phyloP scores from a whole-genome alignment of 1,284 basidiomycete species.

The Entoloma clypeatum region DNA sequence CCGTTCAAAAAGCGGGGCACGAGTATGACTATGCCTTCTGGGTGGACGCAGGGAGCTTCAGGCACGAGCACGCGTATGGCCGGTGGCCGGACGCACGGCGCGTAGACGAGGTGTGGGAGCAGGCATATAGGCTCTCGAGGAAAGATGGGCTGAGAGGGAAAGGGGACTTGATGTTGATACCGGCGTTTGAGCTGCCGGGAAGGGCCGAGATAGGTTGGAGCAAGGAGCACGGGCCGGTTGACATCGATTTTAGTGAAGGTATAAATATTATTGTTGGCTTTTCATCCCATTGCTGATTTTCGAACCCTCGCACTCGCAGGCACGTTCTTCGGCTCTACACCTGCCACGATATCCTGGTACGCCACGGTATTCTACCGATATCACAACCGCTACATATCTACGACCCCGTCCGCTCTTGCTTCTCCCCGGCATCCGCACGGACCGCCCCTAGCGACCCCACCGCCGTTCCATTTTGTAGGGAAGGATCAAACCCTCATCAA shows the following conservation, averaged over 20 bases:
- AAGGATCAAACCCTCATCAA: slow-evolving; percentile 54
- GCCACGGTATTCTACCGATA: slow-evolving; percentile 42
- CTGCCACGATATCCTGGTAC: slow-evolving; percentile 41
- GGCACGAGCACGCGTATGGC: slow-evolving; percentile 35
- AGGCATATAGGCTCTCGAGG: slow-evolving; percentile 26
- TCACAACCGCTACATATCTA: slow-evolving; percentile 41
- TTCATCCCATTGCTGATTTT: neutral
- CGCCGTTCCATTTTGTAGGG: slow-evolving; percentile 43
- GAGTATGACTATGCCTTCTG: slow-evolving; percentile 50
- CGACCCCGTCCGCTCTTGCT: slow-evolving; percentile 1
- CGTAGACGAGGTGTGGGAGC: slow-evolving; percentile 38
- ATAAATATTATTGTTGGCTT: slow-evolving; percentile 13
- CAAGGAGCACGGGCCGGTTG: slow-evolving; percentile 44
- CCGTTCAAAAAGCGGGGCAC: slow-evolving; percentile 26
- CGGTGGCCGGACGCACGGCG: slow-evolving; percentile 42
- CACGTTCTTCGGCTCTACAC: slow-evolving; percentile 53
- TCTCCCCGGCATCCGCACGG: slow-evolving; percentile 1
- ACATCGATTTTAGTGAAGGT: slow-evolving; percentile 49
- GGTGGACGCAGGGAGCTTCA: slow-evolving; percentile 50
- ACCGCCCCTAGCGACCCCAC: slow-evolving; percentile 17
- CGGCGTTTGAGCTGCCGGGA: slow-evolving; percentile 33
- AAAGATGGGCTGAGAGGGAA: slow-evolving; percentile 11
- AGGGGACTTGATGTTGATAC: slow-evolving; percentile 44
- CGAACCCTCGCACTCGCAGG: slow-evolving; percentile 27
- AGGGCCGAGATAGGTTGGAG: slow-evolving; percentile 34